Evolutionary conservation across 306 rosid species (phyloP), one percentile per base, ranked within the genome.

Genomic region (Sindora glabra): DNA sequence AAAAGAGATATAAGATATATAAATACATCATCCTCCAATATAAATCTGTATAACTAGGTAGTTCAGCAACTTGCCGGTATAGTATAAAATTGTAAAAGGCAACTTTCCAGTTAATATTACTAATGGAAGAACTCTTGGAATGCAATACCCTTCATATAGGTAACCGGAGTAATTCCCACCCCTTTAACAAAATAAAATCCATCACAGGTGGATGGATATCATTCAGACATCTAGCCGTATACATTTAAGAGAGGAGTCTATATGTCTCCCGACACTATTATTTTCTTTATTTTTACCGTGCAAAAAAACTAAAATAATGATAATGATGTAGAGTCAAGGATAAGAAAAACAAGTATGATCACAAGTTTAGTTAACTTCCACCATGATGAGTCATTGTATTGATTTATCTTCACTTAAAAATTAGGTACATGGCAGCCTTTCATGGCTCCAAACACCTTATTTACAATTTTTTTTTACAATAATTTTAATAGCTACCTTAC

Each of bases 391-490:
- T 86, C 95, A 38, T 88, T 88, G 64, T 92, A 92, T 30, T 83
- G 95, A 72, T 84, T 68, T 69, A 92, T 92, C 82, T 83, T 88
- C 51, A 64, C 89, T 76, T 85, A 89, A 26, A 96, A 92, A 86
- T 88, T 88, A 45, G 98, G 98, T 54, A 88, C 52, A 52, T 77
- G 92, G 48, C 83, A 94, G 66, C 85, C 90, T 81, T 83, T 92
- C 96, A 88, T 92, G 71, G 98, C 95, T 71, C 96, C 98, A 15
- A 96, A 83, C 39, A 92, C 98, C 88, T 86, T 92, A 72, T 92
- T 96, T 46, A 92, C 98, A 41, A 95, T 92, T 86, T 92, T 92
- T n/a, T 73, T 88, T 92, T 29, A 92, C 98, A 70, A 92, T 92
- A 61, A 96, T 92, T 78, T 92, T 92, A 69, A 92, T 88, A 47